Conservation (phyloP, 1,284 basidiomycete species). For the Coriolopsis trogii region DNA sequence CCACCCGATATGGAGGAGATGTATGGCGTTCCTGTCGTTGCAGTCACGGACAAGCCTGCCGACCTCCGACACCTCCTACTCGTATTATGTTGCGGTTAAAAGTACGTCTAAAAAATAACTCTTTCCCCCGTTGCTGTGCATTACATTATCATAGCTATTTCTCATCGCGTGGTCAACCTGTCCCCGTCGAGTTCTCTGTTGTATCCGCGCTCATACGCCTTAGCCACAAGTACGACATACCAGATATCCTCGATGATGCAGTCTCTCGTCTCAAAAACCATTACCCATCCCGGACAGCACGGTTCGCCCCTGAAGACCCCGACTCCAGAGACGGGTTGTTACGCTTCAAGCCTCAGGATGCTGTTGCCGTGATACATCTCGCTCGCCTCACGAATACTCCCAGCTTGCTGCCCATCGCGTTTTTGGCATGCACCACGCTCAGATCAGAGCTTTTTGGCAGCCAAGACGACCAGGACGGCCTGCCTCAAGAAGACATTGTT, state of each 20-base stretch:
- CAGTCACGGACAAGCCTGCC: neutral
- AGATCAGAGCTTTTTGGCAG: neutral
- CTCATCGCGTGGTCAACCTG: neutral
- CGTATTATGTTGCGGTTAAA: neutral
- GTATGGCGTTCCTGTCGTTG: conserved; percentile 6
- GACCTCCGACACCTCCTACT: conserved; percentile 2
- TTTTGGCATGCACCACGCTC: neutral
- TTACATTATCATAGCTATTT: conserved; percentile 2
- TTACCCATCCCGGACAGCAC: conserved; percentile 5
- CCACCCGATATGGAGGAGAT: neutral
- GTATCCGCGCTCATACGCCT: conserved; percentile 9
- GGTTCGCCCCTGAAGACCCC: neutral
- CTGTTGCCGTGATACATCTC: no score
- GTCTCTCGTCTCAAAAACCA: conserved; percentile 10
- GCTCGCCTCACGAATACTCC: conserved; percentile 2
- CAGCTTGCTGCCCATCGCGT: neutral
- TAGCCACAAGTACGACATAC: conserved; percentile 16
- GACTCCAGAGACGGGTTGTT: neutral
- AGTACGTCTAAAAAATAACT: neutral
- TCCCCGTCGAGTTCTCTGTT: neutral
- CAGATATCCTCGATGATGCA: conserved; percentile 5
- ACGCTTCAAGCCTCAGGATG: no score
- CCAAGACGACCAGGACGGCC: neutral
- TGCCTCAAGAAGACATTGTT: neutral
- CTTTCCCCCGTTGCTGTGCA: neutral